A percentile compares a stretch with the other conserved stretches of the same genome.
phyloP scores from a whole-genome alignment of 108 stramenopile species.

The Nitzschia putrida region DNA sequence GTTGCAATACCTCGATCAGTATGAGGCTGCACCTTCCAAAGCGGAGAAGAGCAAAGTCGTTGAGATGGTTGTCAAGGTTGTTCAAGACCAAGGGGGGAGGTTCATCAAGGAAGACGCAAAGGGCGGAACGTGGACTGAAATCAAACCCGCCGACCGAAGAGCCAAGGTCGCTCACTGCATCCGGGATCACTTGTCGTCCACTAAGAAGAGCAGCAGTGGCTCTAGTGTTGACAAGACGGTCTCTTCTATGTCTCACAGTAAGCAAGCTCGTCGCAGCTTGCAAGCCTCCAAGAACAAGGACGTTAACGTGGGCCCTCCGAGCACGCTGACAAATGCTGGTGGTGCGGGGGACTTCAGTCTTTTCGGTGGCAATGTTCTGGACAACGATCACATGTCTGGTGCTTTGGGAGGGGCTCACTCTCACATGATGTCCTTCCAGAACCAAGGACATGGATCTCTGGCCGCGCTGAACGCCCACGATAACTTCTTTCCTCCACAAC shows the following conservation, averaged over 20 bases:
- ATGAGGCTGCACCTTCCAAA: neutral
- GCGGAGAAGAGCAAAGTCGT: conserved; percentile 6
- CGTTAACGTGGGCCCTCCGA: no score
- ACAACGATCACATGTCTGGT: no score
- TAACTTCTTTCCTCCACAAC: no score
- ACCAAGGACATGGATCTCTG: no score
- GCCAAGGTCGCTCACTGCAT: conserved; percentile 13
- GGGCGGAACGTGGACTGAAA: neutral
- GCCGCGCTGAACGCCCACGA: no score
- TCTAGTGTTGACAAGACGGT: neutral
- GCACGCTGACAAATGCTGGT: no score
- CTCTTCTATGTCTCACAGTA: neutral
- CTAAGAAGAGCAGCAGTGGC: conserved; percentile 1
- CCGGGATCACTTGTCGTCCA: neutral
- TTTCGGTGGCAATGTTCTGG: no score
- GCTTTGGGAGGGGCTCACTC: no score
- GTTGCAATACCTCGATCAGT: neutral
- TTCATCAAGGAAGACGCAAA: neutral
- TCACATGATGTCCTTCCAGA: no score
- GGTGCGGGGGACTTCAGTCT: no score
- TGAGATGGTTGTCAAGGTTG: neutral
- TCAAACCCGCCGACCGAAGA: neutral
- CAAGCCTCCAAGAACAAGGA: neutral
- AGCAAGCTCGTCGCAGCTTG: neutral
- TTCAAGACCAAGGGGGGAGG: neutral